Conservation (phyloP, 2,329 filamentous ascomycete species). For the Hymenoscyphus linearis region DNA sequence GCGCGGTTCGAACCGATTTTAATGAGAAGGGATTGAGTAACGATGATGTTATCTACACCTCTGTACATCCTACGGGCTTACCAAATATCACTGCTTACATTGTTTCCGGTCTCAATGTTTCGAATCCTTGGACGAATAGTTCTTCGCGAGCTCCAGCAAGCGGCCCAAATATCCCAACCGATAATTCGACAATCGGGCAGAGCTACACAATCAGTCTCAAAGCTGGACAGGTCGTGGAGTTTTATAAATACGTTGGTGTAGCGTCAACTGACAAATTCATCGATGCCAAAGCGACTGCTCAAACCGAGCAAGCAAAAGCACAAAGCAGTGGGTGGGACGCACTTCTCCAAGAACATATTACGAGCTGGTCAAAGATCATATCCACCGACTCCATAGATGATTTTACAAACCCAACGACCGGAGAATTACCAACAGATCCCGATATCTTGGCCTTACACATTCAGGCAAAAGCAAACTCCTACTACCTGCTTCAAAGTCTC, state of each 20-base stretch:
- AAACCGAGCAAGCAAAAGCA: slow-evolving; percentile 46
- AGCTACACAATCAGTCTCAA: slow-evolving; percentile 48
- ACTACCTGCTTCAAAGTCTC: slow-evolving; percentile 48
- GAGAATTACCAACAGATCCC: slow-evolving; percentile 52
- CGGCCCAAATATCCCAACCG: slow-evolving; percentile 44
- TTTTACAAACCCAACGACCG: slow-evolving; percentile 51
- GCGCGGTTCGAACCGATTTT: slow-evolving; percentile 59
- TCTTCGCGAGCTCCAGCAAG: slow-evolving; percentile 22
- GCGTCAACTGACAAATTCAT: slow-evolving; percentile 65
- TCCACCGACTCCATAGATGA: slow-evolving; percentile 57
- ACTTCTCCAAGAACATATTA: slow-evolving; percentile 49
- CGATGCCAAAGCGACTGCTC: slow-evolving; percentile 50
- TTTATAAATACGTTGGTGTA: slow-evolving; percentile 64
- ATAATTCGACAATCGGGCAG: slow-evolving; percentile 61
- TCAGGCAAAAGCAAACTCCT: slow-evolving; percentile 48
- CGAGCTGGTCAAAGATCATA: slow-evolving; percentile 58
- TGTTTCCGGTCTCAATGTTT: slow-evolving; percentile 42
- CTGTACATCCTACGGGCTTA: slow-evolving; percentile 58
- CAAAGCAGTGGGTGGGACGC: slow-evolving; percentile 48
- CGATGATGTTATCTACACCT: slow-evolving; percentile 53
- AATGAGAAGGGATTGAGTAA: slow-evolving; percentile 50
- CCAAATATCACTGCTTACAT: slow-evolving; percentile 58
- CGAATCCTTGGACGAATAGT: slow-evolving; percentile 35
- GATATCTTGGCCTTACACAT: slow-evolving; percentile 51
- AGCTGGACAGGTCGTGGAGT: slow-evolving; percentile 46